phyloP scores from a whole-genome alignment of 495 filamentous ascomycete species.

The Chaetomium tenue region DNA sequence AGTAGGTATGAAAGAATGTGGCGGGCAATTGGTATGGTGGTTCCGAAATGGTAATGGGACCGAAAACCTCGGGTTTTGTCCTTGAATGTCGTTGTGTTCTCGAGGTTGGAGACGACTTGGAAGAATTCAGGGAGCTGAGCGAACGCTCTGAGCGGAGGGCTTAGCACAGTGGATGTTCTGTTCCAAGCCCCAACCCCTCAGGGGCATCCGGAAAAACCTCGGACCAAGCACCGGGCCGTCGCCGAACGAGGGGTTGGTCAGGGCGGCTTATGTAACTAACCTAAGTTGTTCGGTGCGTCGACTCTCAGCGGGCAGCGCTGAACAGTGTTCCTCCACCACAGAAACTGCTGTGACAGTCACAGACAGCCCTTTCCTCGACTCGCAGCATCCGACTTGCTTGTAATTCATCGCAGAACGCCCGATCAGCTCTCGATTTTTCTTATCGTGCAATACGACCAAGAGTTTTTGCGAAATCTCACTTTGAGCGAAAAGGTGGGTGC shows the following conservation, averaged over 20 bases:
- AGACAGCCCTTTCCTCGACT: conserved; percentile 11
- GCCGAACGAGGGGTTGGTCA: conserved; percentile 5
- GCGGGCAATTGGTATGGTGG: background rate
- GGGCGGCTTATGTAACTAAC: conserved; percentile 30
- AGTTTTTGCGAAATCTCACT: conserved; percentile 3
- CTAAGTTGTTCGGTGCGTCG: conserved; percentile 21
- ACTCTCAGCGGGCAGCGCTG: conserved; percentile 16
- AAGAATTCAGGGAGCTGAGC: too few relatives aligned
- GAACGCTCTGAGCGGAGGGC: too few relatives aligned
- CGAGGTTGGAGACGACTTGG: too few relatives aligned
- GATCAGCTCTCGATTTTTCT: background rate
- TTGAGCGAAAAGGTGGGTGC: conserved; percentile 24
- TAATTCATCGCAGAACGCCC: background rate
- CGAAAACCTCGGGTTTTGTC: too few relatives aligned
- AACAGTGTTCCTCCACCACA: conserved; percentile 26
- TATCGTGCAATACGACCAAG: background rate
- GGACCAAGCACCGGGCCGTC: background rate
- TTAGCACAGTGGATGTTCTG: too few relatives aligned
- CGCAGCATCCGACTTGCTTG: background rate
- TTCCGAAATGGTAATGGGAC: too few relatives aligned
- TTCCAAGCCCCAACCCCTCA: conserved; percentile 3
- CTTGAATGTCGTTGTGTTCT: too few relatives aligned
- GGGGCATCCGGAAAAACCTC: conserved; percentile 19
- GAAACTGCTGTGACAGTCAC: conserved; percentile 18
- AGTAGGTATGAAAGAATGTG: background rate